Conservation (phyloP, 768 basidiomycete genomes). For the Calocybe cyanea region DNA sequence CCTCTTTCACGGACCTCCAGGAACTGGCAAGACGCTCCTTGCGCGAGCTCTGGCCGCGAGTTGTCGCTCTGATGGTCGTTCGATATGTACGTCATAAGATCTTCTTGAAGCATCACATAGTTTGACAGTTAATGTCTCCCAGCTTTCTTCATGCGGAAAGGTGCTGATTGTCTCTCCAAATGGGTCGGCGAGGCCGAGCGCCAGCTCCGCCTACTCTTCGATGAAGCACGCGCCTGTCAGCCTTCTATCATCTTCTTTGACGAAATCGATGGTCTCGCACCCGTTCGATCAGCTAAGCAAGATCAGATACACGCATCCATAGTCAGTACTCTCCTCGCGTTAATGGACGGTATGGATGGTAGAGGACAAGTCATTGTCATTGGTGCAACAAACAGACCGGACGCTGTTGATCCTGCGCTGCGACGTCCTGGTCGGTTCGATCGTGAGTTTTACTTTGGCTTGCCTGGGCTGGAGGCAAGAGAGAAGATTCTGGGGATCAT, state of each 20-base stretch:
- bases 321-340: slow-evolving; percentile 89
- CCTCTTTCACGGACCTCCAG: slow-evolving; percentile 96
- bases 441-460: slow-evolving; percentile 94
- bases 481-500: slow-evolving; percentile 89
- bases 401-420: slow-evolving; percentile 96
- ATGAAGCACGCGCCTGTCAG: slow-evolving; percentile 89
- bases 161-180: slow-evolving; percentile 95
- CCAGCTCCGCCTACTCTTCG: slow-evolving; percentile 90
- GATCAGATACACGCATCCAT: slow-evolving; percentile 99
- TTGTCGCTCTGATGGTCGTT: slow-evolving; percentile 79
- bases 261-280: slow-evolving; percentile 97
- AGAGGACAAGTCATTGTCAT: slow-evolving; percentile 97
- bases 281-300: slow-evolving; percentile 96
- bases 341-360: slow-evolving; percentile 99
- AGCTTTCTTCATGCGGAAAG: slow-evolving; percentile 99
- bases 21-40: slow-evolving; percentile 95
- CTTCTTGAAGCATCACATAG: background rate
- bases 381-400: slow-evolving; percentile 95
- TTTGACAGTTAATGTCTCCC: background rate
- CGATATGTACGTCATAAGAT: slow-evolving; percentile 65
- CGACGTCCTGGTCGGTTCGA: slow-evolving; percentile 94
- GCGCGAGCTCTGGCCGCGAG: slow-evolving; percentile 94
- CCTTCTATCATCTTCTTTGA: slow-evolving; percentile 99
- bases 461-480: slow-evolving; percentile 81
- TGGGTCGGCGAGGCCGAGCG: slow-evolving; percentile 99